Evolutionary conservation across 139 green algal genomes (phyloP), one percentile per base, ranked within the genome.

Genomic region (Micractinium sp.): DNA sequence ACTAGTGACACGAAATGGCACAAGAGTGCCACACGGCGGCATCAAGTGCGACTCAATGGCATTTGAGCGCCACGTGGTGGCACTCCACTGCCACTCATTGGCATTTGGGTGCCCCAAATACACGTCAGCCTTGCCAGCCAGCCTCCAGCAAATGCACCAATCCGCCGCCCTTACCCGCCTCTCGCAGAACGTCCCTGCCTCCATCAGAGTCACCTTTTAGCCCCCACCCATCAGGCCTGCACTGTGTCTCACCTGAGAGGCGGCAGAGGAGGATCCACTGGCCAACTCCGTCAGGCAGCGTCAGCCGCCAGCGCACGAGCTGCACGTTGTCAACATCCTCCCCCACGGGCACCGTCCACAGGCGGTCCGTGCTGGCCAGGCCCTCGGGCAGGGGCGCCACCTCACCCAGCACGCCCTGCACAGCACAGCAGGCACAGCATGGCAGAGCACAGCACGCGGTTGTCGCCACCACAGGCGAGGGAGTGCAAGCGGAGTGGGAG

Each of bases 211-310:
- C n/a, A n/a, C n/a, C n/a, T n/a, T n/a, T n/a, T n/a, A n/a, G n/a
- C n/a, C 31, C 27, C 67, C 20, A 75, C 67, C 4, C 25, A 18
- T 7, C 23, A 35, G 22, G 12, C 81, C 69, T 76, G 93, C 81
- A 88, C 2, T 71, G 63, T 25, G 89, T 86, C 88, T 93, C 88
- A 81, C 90, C 88, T 20, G 92, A 85, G 35, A 87, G 39, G 22
- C 93, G 87, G 60, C 87, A 92, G 81, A 96, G 92, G 91, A 96
- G 86, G 88, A 95, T 83, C 83, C 93, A 89, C 87, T 93, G 93
- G 23, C 92, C 91, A 1, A 60, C 88, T n/a, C 85, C 88, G 16
- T 92, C 61, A 0, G 86, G 77, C 39, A 89, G 69, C 56, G 81
- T 47, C 38, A 94, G 79, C 22, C 92, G 89, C 92, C 93, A 96